Conservation (phyloP, 2,329 filamentous ascomycete species). For the Endocalyx cinctus region DNA sequence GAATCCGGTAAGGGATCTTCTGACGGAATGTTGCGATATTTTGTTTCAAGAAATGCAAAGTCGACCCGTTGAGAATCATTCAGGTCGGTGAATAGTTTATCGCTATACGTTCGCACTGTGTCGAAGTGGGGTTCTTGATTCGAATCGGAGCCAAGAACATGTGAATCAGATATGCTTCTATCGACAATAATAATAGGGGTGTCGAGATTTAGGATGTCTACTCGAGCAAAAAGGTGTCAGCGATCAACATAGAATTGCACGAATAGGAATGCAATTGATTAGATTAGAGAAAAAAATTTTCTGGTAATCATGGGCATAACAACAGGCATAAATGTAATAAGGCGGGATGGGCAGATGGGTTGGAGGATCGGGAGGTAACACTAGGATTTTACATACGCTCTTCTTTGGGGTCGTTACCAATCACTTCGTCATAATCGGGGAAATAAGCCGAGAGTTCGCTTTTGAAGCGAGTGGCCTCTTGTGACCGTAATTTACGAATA, state of each 20-base stretch:
- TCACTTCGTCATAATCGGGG: constrained; percentile 88
- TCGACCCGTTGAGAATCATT: constrained; percentile 53
- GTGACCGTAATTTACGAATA: constrained; percentile 74
- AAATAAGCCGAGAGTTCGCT: constrained; percentile 91
- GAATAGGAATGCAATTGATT: constrained; percentile 2
- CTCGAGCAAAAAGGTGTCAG: constrained; percentile 5
- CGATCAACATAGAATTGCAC: constrained; percentile 9
- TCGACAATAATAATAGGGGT: constrained; percentile 71
- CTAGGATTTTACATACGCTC: constrained; percentile 53
- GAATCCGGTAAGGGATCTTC: constrained; percentile 54
- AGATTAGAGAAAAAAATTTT: too few species aligned
- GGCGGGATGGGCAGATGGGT: constrained; percentile 2
- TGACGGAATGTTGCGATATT: constrained; percentile 36
- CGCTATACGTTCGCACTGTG: constrained; percentile 48
- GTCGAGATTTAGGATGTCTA: constrained; percentile 69
- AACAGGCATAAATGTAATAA: constrained; percentile 1
- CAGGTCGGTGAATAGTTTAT: constrained; percentile 52
- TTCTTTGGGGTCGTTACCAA: constrained; percentile 78
- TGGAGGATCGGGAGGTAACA: neutral
- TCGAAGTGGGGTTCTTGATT: constrained; percentile 26
- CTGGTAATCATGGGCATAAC: too few species aligned
- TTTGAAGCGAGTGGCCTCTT: constrained; percentile 81
- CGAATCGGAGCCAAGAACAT: constrained; percentile 18
- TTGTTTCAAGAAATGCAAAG: constrained; percentile 48
- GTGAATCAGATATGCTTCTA: constrained; percentile 38